phyloP scores from a whole-genome alignment of 805 yeast genomes.

The Lipomyces yamanashiensis region DNA sequence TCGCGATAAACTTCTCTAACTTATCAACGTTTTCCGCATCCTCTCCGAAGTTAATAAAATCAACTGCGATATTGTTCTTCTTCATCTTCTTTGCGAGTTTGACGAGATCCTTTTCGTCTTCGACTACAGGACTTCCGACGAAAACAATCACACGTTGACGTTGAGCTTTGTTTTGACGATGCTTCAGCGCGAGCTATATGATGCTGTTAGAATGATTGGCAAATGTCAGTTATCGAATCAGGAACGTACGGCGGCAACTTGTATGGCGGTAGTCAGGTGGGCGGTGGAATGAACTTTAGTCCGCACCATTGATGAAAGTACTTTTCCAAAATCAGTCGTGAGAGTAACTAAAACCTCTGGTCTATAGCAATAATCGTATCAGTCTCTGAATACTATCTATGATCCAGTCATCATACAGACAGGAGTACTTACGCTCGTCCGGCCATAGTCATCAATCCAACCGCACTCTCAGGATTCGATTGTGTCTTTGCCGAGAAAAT shows the following conservation, averaged over 20 bases:
- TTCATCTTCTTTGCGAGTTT: slow-evolving; percentile 89
- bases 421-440: slow-evolving; percentile 54
- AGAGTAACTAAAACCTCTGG: slow-evolving; percentile 88
- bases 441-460: slow-evolving; percentile 86
- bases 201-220: neutral
- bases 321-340: slow-evolving; percentile 84
- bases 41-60: slow-evolving; percentile 91
- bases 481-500: slow-evolving; percentile 85
- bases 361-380: slow-evolving; percentile 46
- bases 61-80: slow-evolving; percentile 89
- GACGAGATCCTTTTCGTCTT: slow-evolving; percentile 70
- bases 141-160: slow-evolving; percentile 87
- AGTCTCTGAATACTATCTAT: neutral
- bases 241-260: slow-evolving; percentile 69
- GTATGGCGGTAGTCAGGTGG: slow-evolving; percentile 81
- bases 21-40: slow-evolving; percentile 74
- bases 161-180: slow-evolving; percentile 92
- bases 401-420: neutral
- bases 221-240: neutral
- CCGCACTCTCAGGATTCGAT: slow-evolving; percentile 91
- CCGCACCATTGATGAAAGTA: slow-evolving; percentile 81
- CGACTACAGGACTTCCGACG: slow-evolving; percentile 83
- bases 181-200: slow-evolving; percentile 75
- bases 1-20: slow-evolving; percentile 75
- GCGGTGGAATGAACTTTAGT: slow-evolving; percentile 67